Percentiles rank a stretch among this genome's conserved stretches.
phyloP scores from a whole-genome alignment of 805 yeast genomes.

The Priceomyces castillae region DNA sequence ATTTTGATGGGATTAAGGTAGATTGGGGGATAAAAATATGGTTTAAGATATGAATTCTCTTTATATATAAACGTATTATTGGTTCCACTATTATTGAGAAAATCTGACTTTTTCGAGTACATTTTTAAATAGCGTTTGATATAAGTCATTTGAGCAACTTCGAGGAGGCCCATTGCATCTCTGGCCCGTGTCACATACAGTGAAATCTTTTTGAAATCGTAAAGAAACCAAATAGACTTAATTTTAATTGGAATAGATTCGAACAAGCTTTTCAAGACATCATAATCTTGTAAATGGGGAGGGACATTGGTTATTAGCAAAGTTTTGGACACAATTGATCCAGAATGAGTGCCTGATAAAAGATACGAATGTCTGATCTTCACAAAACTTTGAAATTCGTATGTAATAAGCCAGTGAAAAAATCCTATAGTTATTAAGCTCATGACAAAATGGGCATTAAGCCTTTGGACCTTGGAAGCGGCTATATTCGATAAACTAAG shows the following conservation, averaged over 20 bases:
- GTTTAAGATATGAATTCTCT: slow-evolving; percentile 3
- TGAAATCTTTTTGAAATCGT: slow-evolving; percentile 23
- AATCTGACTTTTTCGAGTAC: background rate
- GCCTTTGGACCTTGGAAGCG: slow-evolving; percentile 43
- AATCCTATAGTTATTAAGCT: slow-evolving; percentile 52
- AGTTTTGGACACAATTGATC: slow-evolving; percentile 26
- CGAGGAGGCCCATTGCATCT: slow-evolving; percentile 28
- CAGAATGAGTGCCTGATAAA: slow-evolving; percentile 22
- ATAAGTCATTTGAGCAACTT: slow-evolving; percentile 21
- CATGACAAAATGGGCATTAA: slow-evolving; percentile 63
- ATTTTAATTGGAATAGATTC: slow-evolving; percentile 53
- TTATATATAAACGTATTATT: background rate
- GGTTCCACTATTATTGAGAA: background rate
- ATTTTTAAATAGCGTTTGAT: slow-evolving; percentile 9
- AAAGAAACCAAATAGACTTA: slow-evolving; percentile 57
- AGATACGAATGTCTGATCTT: slow-evolving; percentile 47
- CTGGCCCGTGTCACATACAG: slow-evolving; percentile 20
- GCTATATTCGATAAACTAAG: slow-evolving; percentile 73
- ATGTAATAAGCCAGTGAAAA: slow-evolving; percentile 54
- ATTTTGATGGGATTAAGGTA: slow-evolving; percentile 16
- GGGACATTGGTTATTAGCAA: slow-evolving; percentile 51
- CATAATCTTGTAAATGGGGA: slow-evolving; percentile 19
- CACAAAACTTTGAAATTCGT: slow-evolving; percentile 55
- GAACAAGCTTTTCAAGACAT: slow-evolving; percentile 27
- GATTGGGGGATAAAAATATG: slow-evolving; percentile 35